A percentile compares a stretch with the other conserved stretches of the same genome.
Evolutionary conservation across 306 rosid species (phyloP).

Genomic region (Cicer judaicum): DNA sequence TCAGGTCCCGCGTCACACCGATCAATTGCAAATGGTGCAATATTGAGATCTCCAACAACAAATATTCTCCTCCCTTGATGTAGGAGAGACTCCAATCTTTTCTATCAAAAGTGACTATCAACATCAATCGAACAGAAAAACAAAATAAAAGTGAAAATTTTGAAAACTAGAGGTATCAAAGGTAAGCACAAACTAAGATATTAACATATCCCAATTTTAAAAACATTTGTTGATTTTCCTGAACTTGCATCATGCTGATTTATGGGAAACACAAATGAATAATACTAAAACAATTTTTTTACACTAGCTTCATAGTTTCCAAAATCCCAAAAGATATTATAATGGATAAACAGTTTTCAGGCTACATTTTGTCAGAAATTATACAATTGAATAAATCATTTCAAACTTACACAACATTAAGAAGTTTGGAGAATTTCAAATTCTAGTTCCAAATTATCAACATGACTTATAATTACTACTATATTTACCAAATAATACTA

Average conservation of each 20-base stretch:
- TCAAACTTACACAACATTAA: conserved; percentile 23
- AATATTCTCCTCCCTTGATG: conserved; percentile 68
- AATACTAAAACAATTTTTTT: background rate
- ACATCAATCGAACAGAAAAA: conserved; percentile 49
- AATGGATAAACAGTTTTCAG: background rate
- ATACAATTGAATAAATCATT: background rate
- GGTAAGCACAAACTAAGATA: conserved; percentile 20
- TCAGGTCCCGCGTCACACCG: conserved; percentile 93
- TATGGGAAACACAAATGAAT: conserved; percentile 16
- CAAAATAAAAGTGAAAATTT: background rate
- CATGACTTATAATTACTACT: conserved; percentile 8
- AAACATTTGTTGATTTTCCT: background rate
- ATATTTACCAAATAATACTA: conserved; percentile 27
- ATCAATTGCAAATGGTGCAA: conserved; percentile 88
- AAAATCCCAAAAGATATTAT: conserved; percentile 17
- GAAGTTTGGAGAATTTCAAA: conserved; percentile 2
- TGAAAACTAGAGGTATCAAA: conserved; percentile 36
- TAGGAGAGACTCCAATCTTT: conserved; percentile 89
- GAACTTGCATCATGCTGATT: conserved; percentile 2
- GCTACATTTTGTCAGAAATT: conserved; percentile 20
- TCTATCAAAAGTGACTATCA: conserved; percentile 60
- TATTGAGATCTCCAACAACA: conserved; percentile 95
- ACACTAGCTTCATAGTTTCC: conserved; percentile 30
- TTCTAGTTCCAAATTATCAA: conserved; percentile 31
- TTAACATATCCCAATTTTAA: background rate